Evolutionary conservation across 768 basidiomycete genomes (phyloP), one percentile per base, ranked within the genome.

Genomic region (Pluteus cervinus): DNA sequence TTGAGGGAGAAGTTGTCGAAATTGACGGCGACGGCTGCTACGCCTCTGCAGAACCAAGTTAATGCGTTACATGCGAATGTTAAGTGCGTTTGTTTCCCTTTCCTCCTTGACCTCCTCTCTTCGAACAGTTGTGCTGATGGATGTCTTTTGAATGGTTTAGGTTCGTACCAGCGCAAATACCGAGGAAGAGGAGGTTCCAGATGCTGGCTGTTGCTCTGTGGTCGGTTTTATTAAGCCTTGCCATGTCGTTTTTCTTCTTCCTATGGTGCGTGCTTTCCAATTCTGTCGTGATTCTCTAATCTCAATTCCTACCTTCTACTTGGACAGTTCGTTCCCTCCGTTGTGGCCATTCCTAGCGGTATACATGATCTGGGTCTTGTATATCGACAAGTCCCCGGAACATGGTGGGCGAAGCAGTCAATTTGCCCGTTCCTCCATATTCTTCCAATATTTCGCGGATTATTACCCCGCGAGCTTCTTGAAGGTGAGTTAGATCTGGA

Each of bases 381-480:
- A 69, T 57, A 66, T 89, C 40, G 96, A 98, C 58, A 63, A 66
- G 11, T 81, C 81, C 33, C 87, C 90, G 0, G 81, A 85, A 43
- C 53, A 68, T 33, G 73, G 96, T 39, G 76, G 88, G 40, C 56
- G 90, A 23, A 68, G 80, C 21, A 83, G 75, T 45, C 66, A 67
- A 16, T 91, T 85, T 87, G 75, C 88, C 43, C 73, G 91, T 20
- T 71, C 72, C 6, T 51, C 69, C 44, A 61, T 66, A 29, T 73
- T 88, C 46, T 98, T 91, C 90, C 75, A 65, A 52, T 90, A 91
- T 53, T 97, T 94, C 65, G 88, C 91, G 15, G 86, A 87, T 43
- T 86, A 90, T 58, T 92, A 91, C 50, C 89, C 89, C 49, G 82
- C 84, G 33, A 77, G 74, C 17, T 67, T 76, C 36, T 45, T 73